Conservation (phyloP, 495 filamentous ascomycete species). For the Trichoderma erinaceum region DNA sequence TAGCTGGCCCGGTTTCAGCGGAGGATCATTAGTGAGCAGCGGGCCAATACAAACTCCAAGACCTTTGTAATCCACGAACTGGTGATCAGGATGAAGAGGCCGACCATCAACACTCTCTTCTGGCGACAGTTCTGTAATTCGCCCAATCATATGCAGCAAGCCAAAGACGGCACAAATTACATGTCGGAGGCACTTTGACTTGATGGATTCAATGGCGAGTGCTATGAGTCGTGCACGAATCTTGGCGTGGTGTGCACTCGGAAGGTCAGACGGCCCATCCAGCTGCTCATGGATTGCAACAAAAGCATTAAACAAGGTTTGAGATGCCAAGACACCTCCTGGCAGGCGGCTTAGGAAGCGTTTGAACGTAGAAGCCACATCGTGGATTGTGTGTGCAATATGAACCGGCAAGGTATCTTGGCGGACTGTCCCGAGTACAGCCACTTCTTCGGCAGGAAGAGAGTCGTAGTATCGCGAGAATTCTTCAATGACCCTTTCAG, state of each 20-base stretch:
- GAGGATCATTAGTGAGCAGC: conserved; percentile 52
- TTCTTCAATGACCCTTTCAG: conserved; percentile 41
- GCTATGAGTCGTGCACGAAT: conserved; percentile 57
- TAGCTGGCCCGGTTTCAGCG: conserved; percentile 33
- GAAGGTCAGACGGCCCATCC: conserved; percentile 42
- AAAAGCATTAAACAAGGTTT: conserved; percentile 58
- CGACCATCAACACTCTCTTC: conserved; percentile 43
- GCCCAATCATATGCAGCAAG: conserved; percentile 50
- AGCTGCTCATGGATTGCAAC: conserved; percentile 55
- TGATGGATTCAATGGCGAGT: conserved; percentile 51
- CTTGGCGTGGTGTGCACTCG: conserved; percentile 43
- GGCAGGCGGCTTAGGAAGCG: conserved; percentile 63
- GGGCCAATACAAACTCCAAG: conserved; percentile 61
- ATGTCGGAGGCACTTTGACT: conserved; percentile 52
- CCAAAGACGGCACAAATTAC: conserved; percentile 63
- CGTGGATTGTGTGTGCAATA: conserved; percentile 53
- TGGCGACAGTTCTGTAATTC: conserved; percentile 41
- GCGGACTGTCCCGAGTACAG: conserved; percentile 26
- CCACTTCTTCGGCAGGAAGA: no score
- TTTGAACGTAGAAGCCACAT: conserved; percentile 69
- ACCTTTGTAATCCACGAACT: conserved; percentile 56
- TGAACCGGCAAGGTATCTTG: conserved; percentile 49
- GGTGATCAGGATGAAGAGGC: conserved; percentile 37
- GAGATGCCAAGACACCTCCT: conserved; percentile 66
- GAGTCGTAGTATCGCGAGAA: conserved; percentile 21